phyloP scores from a whole-genome alignment of 108 stramenopile species.

The Pseudonitzschia multiseries region DNA sequence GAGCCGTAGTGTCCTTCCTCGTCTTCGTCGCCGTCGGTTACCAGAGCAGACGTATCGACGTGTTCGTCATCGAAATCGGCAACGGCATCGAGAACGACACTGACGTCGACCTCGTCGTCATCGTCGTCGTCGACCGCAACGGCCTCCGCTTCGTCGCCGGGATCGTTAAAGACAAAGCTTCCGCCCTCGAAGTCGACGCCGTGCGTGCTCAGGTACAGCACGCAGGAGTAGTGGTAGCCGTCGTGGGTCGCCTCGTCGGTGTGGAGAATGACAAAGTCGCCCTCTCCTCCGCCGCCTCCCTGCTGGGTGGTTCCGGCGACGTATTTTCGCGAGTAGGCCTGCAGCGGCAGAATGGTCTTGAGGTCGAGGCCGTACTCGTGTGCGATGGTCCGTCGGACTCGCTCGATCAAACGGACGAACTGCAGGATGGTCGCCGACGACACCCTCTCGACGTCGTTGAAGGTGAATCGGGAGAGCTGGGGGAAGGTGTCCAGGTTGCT shows the following conservation, averaged over 20 bases:
- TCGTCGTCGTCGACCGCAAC: neutral
- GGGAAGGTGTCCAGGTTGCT: slow-evolving; percentile 23
- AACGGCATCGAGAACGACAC: no score
- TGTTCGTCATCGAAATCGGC: neutral
- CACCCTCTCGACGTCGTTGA: slow-evolving; percentile 30
- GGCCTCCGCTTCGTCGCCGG: neutral
- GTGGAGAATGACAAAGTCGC: slow-evolving; percentile 41
- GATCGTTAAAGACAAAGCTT: slow-evolving; percentile 45
- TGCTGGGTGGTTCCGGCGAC: slow-evolving; percentile 41
- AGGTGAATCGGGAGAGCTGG: slow-evolving; percentile 26
- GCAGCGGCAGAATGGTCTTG: slow-evolving; percentile 34
- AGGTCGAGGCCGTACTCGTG: slow-evolving; percentile 40
- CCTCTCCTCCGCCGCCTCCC: slow-evolving; percentile 43
- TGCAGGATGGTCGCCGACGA: slow-evolving; percentile 33
- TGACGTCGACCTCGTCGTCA: no score
- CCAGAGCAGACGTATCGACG: neutral
- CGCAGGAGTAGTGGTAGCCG: slow-evolving; percentile 47
- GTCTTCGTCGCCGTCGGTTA: neutral
- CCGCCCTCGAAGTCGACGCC: slow-evolving; percentile 48
- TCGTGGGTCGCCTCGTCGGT: slow-evolving; percentile 47
- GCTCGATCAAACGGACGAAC: slow-evolving; percentile 32
- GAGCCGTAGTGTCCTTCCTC: neutral
- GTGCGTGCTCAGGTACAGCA: slow-evolving; percentile 40
- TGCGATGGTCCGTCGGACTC: slow-evolving; percentile 34
- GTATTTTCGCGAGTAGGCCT: slow-evolving; percentile 44